Percentiles rank a stretch among this genome's conserved stretches.
Conservation (phyloP, 257 asterid genomes). For the Apocynum venetum region DNA sequence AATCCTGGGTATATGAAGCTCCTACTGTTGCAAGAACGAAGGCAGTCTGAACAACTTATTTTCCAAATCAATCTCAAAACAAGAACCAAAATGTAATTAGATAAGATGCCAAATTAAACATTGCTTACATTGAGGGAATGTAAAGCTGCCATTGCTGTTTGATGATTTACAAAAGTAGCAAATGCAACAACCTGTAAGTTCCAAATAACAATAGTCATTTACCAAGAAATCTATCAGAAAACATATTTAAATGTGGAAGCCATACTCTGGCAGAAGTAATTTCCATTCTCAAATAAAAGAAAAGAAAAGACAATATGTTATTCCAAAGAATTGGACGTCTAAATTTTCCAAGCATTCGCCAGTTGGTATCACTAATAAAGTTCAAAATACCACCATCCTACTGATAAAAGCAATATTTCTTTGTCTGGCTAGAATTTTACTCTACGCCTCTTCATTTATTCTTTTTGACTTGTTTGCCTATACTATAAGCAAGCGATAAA, state of each 20-base stretch:
- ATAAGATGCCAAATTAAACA: slow-evolving; percentile 1
- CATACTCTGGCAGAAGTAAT: neutral
- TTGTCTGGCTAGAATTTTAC: neutral
- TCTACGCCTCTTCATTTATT: neutral
- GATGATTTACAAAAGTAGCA: slow-evolving; percentile 89
- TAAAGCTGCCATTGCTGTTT: slow-evolving; percentile 79
- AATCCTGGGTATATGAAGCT: neutral
- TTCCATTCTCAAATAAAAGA: neutral
- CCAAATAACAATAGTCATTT: slow-evolving; percentile 1
- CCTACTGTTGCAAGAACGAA: neutral
- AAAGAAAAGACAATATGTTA: neutral
- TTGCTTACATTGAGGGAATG: slow-evolving; percentile 77
- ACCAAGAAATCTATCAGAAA: neutral
- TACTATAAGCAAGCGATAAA: neutral
- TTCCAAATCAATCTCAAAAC: slow-evolving; percentile 1
- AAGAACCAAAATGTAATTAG: neutral
- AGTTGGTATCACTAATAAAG: neutral
- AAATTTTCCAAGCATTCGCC: neutral
- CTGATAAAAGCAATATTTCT: neutral
- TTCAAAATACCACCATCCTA: neutral
- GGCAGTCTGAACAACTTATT: neutral
- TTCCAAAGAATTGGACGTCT: neutral
- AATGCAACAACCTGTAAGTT: slow-evolving; percentile 86
- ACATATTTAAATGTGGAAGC: neutral
- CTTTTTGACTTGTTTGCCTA: neutral